phyloP scores from a whole-genome alignment of 2,329 filamentous ascomycete genomes.

The Trichoderma lentiforme region DNA sequence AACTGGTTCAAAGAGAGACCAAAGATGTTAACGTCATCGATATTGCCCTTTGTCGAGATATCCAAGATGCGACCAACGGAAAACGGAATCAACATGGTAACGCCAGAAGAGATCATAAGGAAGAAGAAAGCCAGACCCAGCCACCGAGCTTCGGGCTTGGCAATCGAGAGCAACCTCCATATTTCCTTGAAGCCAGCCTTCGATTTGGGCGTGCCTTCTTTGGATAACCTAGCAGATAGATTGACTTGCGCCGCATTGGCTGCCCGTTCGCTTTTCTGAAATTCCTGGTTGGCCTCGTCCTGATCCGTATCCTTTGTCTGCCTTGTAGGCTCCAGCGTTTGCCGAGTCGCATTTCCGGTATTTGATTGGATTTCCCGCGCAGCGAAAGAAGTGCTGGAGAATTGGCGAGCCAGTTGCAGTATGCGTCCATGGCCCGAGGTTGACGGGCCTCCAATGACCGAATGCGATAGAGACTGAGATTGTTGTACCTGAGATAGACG shows the following conservation, averaged over 20 bases:
- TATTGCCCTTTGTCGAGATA: conserved; percentile 71
- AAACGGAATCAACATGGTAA: conserved; percentile 95
- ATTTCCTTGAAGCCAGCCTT: conserved; percentile 71
- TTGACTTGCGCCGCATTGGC: conserved; percentile 86
- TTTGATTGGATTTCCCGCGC: conserved; percentile 28
- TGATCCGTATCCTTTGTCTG: conserved; percentile 22
- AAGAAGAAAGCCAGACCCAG: conserved; percentile 78
- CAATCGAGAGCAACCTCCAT: conserved; percentile 84
- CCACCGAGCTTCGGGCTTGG: conserved; percentile 75
- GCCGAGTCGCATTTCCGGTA: conserved; percentile 37
- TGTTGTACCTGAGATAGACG: background rate
- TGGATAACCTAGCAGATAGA: conserved; percentile 80
- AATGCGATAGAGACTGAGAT: background rate
- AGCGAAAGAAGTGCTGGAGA: conserved; percentile 29
- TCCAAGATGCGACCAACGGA: conserved; percentile 96
- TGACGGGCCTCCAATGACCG: background rate
- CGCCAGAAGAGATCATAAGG: conserved; percentile 81
- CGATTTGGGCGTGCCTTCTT: conserved; percentile 63
- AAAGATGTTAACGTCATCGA: conserved; percentile 69
- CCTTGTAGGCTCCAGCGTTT: background rate
- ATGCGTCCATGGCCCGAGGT: conserved; percentile 16
- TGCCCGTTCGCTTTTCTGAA: conserved; percentile 75
- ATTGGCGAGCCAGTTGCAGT: conserved; percentile 27
- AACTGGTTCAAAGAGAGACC: conserved; percentile 84
- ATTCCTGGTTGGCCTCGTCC: conserved; percentile 40